Evolutionary conservation across 2,329 filamentous ascomycete genomes (phyloP).

Genomic region (Colletotrichum sp.): DNA sequence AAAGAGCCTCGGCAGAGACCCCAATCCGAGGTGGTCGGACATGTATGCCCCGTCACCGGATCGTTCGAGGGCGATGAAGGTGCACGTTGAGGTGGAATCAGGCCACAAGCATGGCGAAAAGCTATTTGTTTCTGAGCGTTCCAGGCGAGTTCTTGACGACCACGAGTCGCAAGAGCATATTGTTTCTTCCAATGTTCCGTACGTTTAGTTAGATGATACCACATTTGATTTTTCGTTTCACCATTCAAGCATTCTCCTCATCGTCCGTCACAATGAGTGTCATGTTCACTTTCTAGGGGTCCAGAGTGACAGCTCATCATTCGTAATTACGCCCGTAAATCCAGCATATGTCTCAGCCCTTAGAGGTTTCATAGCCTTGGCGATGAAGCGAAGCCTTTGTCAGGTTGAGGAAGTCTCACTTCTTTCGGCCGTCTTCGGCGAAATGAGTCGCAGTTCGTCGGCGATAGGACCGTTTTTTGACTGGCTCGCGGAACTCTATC

Average conservation of each 20-base stretch:
- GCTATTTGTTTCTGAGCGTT: background rate
- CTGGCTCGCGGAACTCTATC: background rate
- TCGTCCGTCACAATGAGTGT: background rate
- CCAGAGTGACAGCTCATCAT: background rate
- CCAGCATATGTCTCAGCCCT: background rate
- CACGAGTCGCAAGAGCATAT: background rate
- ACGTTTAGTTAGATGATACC: background rate
- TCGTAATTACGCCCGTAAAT: background rate
- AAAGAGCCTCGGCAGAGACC: background rate
- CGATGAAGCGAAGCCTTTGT: background rate
- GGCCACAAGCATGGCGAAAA: background rate
- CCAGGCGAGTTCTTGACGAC: background rate
- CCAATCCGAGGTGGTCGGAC: background rate
- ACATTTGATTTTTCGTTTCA: background rate
- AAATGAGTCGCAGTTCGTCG: background rate
- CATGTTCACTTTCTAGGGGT: background rate
- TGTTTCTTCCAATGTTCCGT: background rate
- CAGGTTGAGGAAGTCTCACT: background rate
- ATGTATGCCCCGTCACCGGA: background rate
- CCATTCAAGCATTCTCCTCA: background rate
- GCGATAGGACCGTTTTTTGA: background rate
- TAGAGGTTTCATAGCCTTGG: background rate
- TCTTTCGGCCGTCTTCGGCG: background rate
- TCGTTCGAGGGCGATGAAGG: background rate
- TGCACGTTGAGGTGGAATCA: background rate